These are phyloP conservation scores for Penicillium decumbens DNA, from an alignment of 2,329 filamentous ascomycete species.

Conservation along the genomic window DNA sequence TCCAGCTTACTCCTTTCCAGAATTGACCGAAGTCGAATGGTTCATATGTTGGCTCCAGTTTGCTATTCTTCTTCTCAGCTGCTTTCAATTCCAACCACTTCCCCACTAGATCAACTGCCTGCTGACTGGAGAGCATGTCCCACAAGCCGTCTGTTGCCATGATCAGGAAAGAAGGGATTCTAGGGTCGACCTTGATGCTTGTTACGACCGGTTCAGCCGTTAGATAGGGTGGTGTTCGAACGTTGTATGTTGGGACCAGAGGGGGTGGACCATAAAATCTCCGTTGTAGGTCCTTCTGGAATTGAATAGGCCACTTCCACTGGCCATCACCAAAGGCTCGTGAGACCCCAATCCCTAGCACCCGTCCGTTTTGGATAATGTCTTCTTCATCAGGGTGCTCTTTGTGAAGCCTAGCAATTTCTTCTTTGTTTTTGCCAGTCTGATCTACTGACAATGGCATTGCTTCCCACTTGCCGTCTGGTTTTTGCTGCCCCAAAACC, in stretches of 20 bases:
- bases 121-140: constrained; percentile 55
- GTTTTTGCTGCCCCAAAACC: constrained; percentile 49
- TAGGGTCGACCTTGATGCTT: constrained; percentile 49
- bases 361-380: constrained; percentile 55
- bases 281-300: constrained; percentile 40
- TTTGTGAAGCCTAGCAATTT: too few relatives aligned
- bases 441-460: too few relatives aligned
- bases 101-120: constrained; percentile 56
- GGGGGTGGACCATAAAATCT: constrained; percentile 44
- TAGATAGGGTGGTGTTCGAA: constrained; percentile 59
- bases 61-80: constrained; percentile 31
- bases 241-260: constrained; percentile 29
- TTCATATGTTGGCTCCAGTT: constrained; percentile 19
- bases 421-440: too few relatives aligned
- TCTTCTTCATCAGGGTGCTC: constrained; percentile 53
- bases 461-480: too few relatives aligned
- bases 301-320: constrained; percentile 61
- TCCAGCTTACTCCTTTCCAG: constrained; percentile 7
- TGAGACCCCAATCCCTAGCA: constrained; percentile 59
- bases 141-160: constrained; percentile 65
- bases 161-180: constrained; percentile 56
- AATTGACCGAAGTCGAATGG: constrained; percentile 22
- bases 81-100: constrained; percentile 50
- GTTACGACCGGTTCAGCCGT: constrained; percentile 63
- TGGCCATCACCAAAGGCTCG: constrained; percentile 64